phyloP scores from a whole-genome alignment of 2,329 filamentous ascomycete genomes.

The Fusarium coffeatum region DNA sequence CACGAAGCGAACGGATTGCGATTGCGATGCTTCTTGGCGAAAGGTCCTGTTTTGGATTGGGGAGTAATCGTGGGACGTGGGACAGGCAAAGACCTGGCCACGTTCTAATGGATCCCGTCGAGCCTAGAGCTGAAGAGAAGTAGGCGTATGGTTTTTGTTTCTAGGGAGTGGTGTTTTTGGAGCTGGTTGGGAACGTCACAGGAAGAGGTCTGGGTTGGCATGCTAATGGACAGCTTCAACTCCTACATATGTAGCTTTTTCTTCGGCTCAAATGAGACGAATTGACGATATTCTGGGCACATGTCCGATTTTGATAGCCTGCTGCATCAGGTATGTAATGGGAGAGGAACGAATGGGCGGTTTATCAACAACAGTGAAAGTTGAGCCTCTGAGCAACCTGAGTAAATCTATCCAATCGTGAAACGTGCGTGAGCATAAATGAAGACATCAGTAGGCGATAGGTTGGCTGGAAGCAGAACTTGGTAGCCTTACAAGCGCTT shows the following conservation, averaged over 20 bases:
- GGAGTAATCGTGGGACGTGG: conserved; percentile 13
- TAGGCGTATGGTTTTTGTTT: conserved; percentile 41
- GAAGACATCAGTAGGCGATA: not conserved
- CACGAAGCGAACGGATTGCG: conserved; percentile 17
- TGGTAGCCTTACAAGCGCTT: not conserved
- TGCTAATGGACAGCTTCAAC: conserved; percentile 32
- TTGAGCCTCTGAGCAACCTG: not conserved
- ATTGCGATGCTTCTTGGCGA: conserved; percentile 17
- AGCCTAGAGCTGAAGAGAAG: conserved; percentile 25
- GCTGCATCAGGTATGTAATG: not conserved
- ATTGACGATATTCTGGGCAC: conserved; percentile 30
- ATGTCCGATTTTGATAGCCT: not conserved
- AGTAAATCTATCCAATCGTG: not conserved
- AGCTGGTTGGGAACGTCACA: conserved; percentile 30
- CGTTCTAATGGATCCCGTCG: conserved; percentile 32
- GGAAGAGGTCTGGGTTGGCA: conserved; percentile 27
- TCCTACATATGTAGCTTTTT: conserved; percentile 36
- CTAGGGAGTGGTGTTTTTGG: conserved; percentile 38
- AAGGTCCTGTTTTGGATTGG: conserved; percentile 14
- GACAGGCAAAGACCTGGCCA: conserved; percentile 20
- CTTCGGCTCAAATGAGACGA: conserved; percentile 33
- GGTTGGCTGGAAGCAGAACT: not conserved
- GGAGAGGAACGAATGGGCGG: not conserved
- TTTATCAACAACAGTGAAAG: not conserved
- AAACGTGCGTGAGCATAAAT: not conserved